These are phyloP conservation scores for Penicillium glabrum DNA, from an alignment of 2,329 filamentous ascomycete genomes.

Conservation along the genomic window DNA sequence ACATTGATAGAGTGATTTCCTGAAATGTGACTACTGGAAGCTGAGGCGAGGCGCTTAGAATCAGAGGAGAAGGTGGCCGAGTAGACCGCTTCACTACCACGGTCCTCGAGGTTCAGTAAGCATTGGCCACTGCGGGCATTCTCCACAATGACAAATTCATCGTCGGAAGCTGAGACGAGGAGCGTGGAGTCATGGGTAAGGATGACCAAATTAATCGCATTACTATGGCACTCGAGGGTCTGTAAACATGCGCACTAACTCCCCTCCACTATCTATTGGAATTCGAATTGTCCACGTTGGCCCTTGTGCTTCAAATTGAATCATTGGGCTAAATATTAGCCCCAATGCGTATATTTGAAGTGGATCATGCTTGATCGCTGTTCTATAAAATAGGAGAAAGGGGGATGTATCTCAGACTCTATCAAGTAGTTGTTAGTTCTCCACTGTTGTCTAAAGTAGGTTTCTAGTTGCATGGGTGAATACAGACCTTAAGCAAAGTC, in stretches of 20 bases:
- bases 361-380: slow-evolving; percentile 21
- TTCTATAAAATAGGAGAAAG: neutral
- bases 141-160: slow-evolving; percentile 14
- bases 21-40: too few relatives aligned
- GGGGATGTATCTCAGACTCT: slow-evolving; percentile 17
- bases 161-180: slow-evolving; percentile 10
- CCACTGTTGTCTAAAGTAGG: neutral
- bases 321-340: slow-evolving; percentile 26
- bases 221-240: slow-evolving; percentile 17
- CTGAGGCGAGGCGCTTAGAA: slow-evolving; percentile 1
- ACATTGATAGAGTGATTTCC: slow-evolving; percentile 9
- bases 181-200: slow-evolving; percentile 15
- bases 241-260: slow-evolving; percentile 13
- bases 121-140: neutral
- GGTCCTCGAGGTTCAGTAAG: too few relatives aligned
- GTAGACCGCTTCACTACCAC: too few relatives aligned
- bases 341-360: slow-evolving; percentile 30
- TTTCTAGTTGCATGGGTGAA: neutral
- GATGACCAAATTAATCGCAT: slow-evolving; percentile 11
- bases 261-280: neutral
- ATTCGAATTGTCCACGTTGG: neutral
- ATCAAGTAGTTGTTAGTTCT: neutral
- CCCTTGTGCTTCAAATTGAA: slow-evolving; percentile 1
- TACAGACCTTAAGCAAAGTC: slow-evolving; percentile 4
- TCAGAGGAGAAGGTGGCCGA: too few relatives aligned